phyloP scores from a whole-genome alignment of 2,329 filamentous ascomycete species.

The Colletotrichum sp. region DNA sequence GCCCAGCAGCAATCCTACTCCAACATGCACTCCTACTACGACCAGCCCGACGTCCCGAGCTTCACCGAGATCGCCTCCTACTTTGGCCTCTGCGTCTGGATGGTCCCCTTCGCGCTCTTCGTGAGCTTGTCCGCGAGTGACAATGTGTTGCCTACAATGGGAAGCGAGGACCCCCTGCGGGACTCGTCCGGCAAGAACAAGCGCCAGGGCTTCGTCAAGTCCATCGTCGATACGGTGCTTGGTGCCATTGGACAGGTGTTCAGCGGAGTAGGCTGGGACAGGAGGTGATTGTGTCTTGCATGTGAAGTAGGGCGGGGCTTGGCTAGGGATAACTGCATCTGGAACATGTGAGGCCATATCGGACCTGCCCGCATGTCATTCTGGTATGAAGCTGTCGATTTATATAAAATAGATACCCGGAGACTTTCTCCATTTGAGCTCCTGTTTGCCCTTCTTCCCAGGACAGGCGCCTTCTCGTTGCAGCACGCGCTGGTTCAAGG shows the following conservation, averaged over 20 bases:
- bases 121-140: conserved; percentile 93
- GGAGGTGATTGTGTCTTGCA: conserved; percentile 1
- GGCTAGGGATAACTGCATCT: neutral
- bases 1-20: conserved; percentile 63
- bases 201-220: conserved; percentile 71
- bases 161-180: conserved; percentile 66
- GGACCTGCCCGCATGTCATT: neutral
- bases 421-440: neutral
- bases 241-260: conserved; percentile 54
- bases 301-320: neutral
- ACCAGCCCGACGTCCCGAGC: conserved; percentile 70
- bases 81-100: conserved; percentile 95
- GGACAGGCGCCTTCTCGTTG: neutral
- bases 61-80: conserved; percentile 97
- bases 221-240: conserved; percentile 64
- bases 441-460: neutral
- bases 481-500: fast-evolving
- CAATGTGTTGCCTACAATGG: conserved; percentile 93
- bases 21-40: conserved; percentile 65
- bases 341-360: neutral
- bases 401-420: conserved; percentile 1
- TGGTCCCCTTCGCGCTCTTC: conserved; percentile 94
- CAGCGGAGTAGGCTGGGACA: conserved; percentile 18
- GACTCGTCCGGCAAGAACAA: conserved; percentile 52
- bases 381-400: neutral